Evolutionary conservation across 1,284 basidiomycete genomes (phyloP).

Genomic region (Retiboletus fuscus): DNA sequence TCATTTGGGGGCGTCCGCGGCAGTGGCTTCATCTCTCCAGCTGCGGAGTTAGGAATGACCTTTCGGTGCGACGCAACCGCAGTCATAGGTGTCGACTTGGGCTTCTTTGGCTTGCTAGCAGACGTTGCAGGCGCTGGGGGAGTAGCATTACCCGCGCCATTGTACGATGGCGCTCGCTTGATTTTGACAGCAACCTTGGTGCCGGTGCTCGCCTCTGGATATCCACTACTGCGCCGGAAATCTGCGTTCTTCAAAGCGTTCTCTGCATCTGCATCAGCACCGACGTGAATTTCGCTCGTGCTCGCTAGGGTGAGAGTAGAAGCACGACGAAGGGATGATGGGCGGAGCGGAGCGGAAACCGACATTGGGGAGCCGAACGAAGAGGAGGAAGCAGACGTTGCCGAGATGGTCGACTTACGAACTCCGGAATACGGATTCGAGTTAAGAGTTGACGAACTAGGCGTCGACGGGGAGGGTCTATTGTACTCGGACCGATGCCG

Average conservation of each 20-base stretch:
- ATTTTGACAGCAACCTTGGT: conserved; percentile 34
- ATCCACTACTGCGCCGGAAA: conserved; percentile 30
- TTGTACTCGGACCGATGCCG: conserved; percentile 48
- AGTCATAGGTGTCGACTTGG: conserved; percentile 21
- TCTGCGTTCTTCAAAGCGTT: conserved; percentile 27
- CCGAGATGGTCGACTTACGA: conserved; percentile 49
- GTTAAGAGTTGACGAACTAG: conserved; percentile 74
- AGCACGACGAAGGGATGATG: conserved; percentile 50
- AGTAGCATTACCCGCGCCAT: conserved; percentile 39
- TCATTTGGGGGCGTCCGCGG: conserved; percentile 46
- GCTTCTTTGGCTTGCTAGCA: conserved; percentile 37
- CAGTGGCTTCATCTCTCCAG: conserved; percentile 20
- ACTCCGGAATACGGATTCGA: conserved; percentile 35
- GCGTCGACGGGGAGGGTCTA: conserved; percentile 66
- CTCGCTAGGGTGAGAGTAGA: conserved; percentile 49
- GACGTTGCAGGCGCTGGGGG: conserved; percentile 25
- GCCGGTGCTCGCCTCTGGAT: conserved; percentile 22
- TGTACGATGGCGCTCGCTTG: conserved; percentile 66
- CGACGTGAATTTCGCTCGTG: conserved; percentile 50
- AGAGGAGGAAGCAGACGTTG: conserved; percentile 44
- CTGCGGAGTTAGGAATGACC: conserved; percentile 3
- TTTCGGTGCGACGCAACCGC: conserved; percentile 21
- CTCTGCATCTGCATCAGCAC: conserved; percentile 36
- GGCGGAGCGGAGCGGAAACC: conserved; percentile 48
- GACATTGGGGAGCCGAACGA: conserved; percentile 52